phyloP scores from a whole-genome alignment of 805 yeast genomes.

The Groenewaldozyma salmanticensis region DNA sequence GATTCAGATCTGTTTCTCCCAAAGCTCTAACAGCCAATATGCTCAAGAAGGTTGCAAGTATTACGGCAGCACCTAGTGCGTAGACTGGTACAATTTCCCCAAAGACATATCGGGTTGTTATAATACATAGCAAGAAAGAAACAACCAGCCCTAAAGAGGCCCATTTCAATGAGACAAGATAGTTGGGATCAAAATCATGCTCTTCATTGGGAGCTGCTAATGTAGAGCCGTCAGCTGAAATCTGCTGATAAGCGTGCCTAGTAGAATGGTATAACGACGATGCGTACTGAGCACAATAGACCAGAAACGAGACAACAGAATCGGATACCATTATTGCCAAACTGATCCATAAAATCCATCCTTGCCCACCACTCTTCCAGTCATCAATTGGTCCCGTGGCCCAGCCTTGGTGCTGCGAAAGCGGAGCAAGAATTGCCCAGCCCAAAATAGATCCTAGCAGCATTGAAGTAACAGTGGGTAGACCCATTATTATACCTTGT shows the following conservation, averaged over 20 bases:
- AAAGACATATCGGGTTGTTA: slow-evolving; percentile 57
- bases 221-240: neutral
- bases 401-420: slow-evolving; percentile 65
- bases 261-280: slow-evolving; percentile 2
- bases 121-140: slow-evolving; percentile 60
- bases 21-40: slow-evolving; percentile 85
- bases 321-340: slow-evolving; percentile 91
- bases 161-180: slow-evolving; percentile 39
- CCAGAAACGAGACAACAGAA: slow-evolving; percentile 68
- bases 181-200: slow-evolving; percentile 3
- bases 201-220: neutral
- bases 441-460: slow-evolving; percentile 81
- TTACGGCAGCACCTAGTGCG: slow-evolving; percentile 56
- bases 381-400: slow-evolving; percentile 84
- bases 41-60: slow-evolving; percentile 69
- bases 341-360: slow-evolving; percentile 95
- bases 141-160: slow-evolving; percentile 51
- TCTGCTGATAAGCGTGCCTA: neutral
- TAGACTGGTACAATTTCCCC: slow-evolving; percentile 63
- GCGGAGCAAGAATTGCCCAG: slow-evolving; percentile 86
- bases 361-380: slow-evolving; percentile 92
- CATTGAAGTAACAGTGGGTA: slow-evolving; percentile 86
- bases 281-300: slow-evolving; percentile 42
- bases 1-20: slow-evolving; percentile 95
- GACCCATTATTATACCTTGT: slow-evolving; percentile 96